These are phyloP conservation scores for Bathelium albidoporum DNA, from an alignment of 495 filamentous ascomycete species.

Conservation along the genomic window DNA sequence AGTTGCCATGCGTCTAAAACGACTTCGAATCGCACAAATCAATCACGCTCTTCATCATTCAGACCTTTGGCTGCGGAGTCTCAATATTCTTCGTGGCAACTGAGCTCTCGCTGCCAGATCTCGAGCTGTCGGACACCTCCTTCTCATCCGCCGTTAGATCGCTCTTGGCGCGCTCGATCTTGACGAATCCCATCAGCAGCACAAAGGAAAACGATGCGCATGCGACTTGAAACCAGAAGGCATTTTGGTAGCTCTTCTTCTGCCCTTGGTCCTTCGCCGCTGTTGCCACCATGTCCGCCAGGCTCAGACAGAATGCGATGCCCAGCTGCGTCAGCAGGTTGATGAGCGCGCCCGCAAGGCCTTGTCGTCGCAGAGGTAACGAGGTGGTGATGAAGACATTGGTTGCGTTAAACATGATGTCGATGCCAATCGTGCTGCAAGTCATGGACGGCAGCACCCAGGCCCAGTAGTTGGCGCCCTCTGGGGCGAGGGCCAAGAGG, in stretches of 20 bases:
- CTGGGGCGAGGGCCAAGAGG: constrained; percentile 63
- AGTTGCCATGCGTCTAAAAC: not conserved
- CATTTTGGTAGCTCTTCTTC: constrained; percentile 50
- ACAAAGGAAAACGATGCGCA: constrained; percentile 44
- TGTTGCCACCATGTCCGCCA: constrained; percentile 60
- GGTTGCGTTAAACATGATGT: constrained; percentile 72
- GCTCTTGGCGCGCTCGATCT: constrained; percentile 33
- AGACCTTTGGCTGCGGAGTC: not conserved
- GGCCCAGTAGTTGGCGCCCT: constrained; percentile 52
- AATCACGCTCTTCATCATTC: not conserved
- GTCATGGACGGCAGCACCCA: constrained; percentile 78
- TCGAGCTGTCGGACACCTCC: constrained; percentile 5
- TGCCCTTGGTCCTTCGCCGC: constrained; percentile 36
- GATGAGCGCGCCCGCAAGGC: constrained; percentile 59
- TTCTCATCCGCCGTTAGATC: constrained; percentile 20
- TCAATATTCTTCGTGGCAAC: not conserved
- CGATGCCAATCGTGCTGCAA: constrained; percentile 67
- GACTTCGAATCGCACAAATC: not conserved
- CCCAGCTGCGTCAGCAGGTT: constrained; percentile 45
- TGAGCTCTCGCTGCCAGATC: not conserved
- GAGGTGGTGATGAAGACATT: constrained; percentile 79
- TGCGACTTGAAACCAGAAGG: constrained; percentile 61
- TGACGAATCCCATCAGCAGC: constrained; percentile 53
- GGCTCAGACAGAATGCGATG: constrained; percentile 66
- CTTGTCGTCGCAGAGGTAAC: constrained; percentile 59